phyloP scores from a whole-genome alignment of 2,329 filamentous ascomycete genomes.

The Paracoccidioides brasiliensis region DNA sequence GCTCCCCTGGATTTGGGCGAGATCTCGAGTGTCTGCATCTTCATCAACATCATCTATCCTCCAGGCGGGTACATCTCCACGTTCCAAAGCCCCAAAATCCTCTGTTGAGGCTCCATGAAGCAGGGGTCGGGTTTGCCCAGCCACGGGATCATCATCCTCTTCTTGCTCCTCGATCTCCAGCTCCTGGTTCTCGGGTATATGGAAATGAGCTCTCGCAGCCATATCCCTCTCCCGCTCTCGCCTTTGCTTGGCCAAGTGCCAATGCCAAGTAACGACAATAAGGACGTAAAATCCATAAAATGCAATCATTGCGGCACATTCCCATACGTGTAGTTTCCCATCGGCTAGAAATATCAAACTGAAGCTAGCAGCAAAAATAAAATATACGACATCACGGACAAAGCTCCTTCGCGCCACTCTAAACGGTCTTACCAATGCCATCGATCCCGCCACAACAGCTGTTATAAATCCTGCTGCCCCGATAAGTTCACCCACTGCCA shows the following conservation, averaged over 20 bases:
- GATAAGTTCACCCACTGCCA: slow-evolving; percentile 89
- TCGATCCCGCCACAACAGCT: slow-evolving; percentile 87
- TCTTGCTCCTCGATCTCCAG: slow-evolving; percentile 42
- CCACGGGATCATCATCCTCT: slow-evolving; percentile 38
- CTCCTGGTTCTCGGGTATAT: slow-evolving; percentile 48
- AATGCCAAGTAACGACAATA: slow-evolving; percentile 85
- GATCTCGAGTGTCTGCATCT: slow-evolving; percentile 44
- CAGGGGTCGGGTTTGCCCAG: slow-evolving; percentile 31
- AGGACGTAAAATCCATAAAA: slow-evolving; percentile 85
- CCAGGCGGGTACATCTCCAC: slow-evolving; percentile 34
- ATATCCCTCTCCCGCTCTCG: slow-evolving; percentile 52
- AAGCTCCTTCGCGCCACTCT: slow-evolving; percentile 82
- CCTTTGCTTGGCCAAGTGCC: slow-evolving; percentile 57
- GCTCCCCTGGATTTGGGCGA: slow-evolving; percentile 77
- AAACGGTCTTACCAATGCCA: slow-evolving; percentile 94
- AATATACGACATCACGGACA: slow-evolving; percentile 82
- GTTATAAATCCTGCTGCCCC: slow-evolving; percentile 94
- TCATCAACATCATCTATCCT: slow-evolving; percentile 44
- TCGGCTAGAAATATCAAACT: slow-evolving; percentile 80
- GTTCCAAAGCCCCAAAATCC: slow-evolving; percentile 52
- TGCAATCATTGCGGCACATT: slow-evolving; percentile 77
- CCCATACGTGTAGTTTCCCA: slow-evolving; percentile 72
- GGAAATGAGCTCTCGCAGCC: slow-evolving; percentile 60
- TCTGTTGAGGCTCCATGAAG: slow-evolving; percentile 39
- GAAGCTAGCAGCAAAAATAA: slow-evolving; percentile 74